Percentiles rank a stretch among this genome's conserved stretches.
These are phyloP conservation scores for Parmelia sp. DNA, from an alignment of 495 filamentous ascomycete species.

Conservation along the genomic window DNA sequence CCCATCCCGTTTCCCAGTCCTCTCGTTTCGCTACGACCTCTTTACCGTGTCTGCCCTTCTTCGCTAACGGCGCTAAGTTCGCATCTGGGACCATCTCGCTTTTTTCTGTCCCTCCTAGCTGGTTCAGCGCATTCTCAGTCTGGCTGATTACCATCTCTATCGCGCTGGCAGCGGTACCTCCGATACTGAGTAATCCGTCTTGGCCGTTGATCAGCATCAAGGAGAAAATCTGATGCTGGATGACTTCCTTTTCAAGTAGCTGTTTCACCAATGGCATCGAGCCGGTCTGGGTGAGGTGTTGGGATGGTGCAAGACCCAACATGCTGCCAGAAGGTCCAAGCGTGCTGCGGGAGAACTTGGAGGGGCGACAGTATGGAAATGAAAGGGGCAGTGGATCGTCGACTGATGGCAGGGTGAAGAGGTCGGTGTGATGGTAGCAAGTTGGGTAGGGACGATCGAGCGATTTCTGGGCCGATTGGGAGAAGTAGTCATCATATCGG, in stretches of 20 bases:
- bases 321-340: constrained; percentile 29
- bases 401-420: constrained; percentile 28
- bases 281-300: constrained; percentile 29
- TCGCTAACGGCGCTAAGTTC: constrained; percentile 5
- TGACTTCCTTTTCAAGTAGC: constrained; percentile 25
- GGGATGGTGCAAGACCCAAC: constrained; percentile 31
- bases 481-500: constrained; percentile 30
- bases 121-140: constrained; percentile 27
- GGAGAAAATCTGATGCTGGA: constrained; percentile 30
- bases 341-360: constrained; percentile 27
- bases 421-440: constrained; percentile 29
- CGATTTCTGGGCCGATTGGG: constrained; percentile 25
- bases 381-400: constrained; percentile 26
- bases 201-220: constrained; percentile 31
- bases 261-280: constrained; percentile 26
- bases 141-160: constrained; percentile 25
- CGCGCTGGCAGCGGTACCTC: constrained; percentile 28
- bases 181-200: constrained; percentile 33
- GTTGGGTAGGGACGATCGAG: constrained; percentile 26
- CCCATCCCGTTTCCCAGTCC: constrained; percentile 28
- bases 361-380: constrained; percentile 32
- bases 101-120: constrained; percentile 21
- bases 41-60: constrained; percentile 13
- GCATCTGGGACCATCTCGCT: neutral
- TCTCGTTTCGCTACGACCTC: constrained; percentile 6